Base-by-base conservation (phyloP, 2,329 filamentous ascomycete species). In the Sporothrix luriei region DNA sequence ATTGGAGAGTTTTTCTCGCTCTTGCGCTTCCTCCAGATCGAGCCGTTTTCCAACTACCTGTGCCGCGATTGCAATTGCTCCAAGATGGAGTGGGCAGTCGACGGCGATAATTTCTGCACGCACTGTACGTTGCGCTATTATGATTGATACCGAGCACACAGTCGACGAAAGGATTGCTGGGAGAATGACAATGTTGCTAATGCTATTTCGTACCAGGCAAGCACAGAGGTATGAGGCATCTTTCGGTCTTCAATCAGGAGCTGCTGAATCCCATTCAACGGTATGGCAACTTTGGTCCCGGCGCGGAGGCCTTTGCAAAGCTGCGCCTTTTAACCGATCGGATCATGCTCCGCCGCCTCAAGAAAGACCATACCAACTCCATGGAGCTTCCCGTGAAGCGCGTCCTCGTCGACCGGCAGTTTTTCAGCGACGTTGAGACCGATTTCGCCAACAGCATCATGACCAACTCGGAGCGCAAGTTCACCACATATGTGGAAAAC, bases 311-410 rank as follows among this genome's bases (percentile, higher is more conserved):
- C 0, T 89, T 98, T 75, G 79, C 82, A 16, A 97, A 97, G 80
- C 85, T 99, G 66, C 91, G 93, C 52, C 84, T 97, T 71, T 88
- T 99, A 77, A 97, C 94, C 0, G 91, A 94, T 73, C 90, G 92
- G 38, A 94, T 99, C 78, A 99, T 99, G 95, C 84, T 98, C 72
- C 91, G 95, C 69, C 93, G 95, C 46, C 87, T 97, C 78, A 99
- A 99, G 83, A 91, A 91, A 74, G 93, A 99, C 76, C 89, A 98
- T 76, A 97, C 92, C 21, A 89, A 94, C 71, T 91, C 94, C 0
- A 97, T 99, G 93, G 95, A 98, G 77, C 86, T 99, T 40, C 95
- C 95, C 0, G 92, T 96, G 66, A 99, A 98, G 81, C 92, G 97
- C 76, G 90, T 98, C 67, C 87, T 93, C 70, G 89, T 99, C 52